Base-by-base conservation (phyloP, 192 early-diverging fungal genomes). In the Entomortierella parvispora region DNA sequence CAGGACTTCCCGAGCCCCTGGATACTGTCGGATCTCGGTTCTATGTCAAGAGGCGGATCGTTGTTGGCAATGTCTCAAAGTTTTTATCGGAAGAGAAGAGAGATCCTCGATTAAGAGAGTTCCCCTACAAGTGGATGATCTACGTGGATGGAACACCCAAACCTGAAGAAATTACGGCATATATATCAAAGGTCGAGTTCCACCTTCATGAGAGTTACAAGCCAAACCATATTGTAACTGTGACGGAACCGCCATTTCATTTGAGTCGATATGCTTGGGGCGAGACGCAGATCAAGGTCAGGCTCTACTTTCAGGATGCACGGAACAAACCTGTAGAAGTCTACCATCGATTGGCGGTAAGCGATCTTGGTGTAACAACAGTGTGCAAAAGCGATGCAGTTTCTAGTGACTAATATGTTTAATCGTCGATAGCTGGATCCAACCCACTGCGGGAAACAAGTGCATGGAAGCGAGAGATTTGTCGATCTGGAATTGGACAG, bases 251-350 rank as follows among this genome's bases (percentile, higher is more conserved):
- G 0, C 93, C 90, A 2, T 95, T 97, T 71, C 90, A 91, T 60
- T 69, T 98, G 57, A 93, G 91, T 17, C 87, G 95, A n/a, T 91
- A 88, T 68, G 96, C 95, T 0, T 98, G 95, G 95, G 96, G 96
- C 33, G 96, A 98, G 79, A 96, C 95, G 53, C 94, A 95, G 20
- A 83, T 97, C 48, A 87, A 93, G 28, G 77, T 96, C 17, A 90
- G 93, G 57, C 47, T 98, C 18, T 90, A 87, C 64, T 96, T 98
- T 81, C 83, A 82, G 9, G 95, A 98, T 80, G 83, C 83, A 20
- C 79, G 88, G 33, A 96, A 96, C 80, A 95, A 95, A 65, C 88
- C 93, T 1, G 85, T 95, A 6, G 93, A 96, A 61, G 67, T 98
- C 15, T 90, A 95, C 18, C 94, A 95, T 65, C 78, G 87, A 46